Percentiles rank a stretch among this genome's conserved stretches.
phyloP scores from a whole-genome alignment of 495 filamentous ascomycete genomes.

The Penicillium tannophilum region DNA sequence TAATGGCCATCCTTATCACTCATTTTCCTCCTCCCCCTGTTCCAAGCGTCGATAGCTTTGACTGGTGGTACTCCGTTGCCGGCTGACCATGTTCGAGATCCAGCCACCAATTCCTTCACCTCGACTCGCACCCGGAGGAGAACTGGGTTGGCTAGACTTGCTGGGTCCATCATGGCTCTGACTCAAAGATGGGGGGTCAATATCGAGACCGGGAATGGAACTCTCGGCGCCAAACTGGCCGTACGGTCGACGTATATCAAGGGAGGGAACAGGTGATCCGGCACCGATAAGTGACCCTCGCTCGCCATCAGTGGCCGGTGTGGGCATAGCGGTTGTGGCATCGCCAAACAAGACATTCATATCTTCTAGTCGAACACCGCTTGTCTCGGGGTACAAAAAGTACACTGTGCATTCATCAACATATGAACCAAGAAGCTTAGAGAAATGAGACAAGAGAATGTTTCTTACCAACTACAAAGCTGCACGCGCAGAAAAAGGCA shows the following conservation, averaged over 20 bases:
- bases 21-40: constrained; percentile 59
- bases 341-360: constrained; percentile 94
- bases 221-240: constrained; percentile 55
- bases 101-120: constrained; percentile 66
- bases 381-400: constrained; percentile 96
- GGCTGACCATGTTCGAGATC: constrained; percentile 65
- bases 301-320: constrained; percentile 69
- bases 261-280: constrained; percentile 74
- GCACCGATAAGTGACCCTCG: constrained; percentile 71
- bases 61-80: constrained; percentile 48
- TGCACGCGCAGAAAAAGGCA: constrained; percentile 95
- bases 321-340: constrained; percentile 76
- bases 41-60: constrained; percentile 64
- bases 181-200: constrained; percentile 63
- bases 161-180: constrained; percentile 41
- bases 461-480: constrained; percentile 89
- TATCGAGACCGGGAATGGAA: constrained; percentile 72
- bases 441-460: not conserved
- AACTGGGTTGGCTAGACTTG: constrained; percentile 42
- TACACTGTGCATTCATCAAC: constrained; percentile 62
- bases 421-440: not conserved
- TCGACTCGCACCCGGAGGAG: constrained; percentile 31
- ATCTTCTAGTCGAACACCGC: constrained; percentile 91
- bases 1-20: constrained; percentile 12
- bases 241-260: constrained; percentile 66